A percentile compares a stretch with the other conserved stretches of the same genome.
Evolutionary conservation across 805 yeast species (phyloP).

Genomic region (Candida schatavii): DNA sequence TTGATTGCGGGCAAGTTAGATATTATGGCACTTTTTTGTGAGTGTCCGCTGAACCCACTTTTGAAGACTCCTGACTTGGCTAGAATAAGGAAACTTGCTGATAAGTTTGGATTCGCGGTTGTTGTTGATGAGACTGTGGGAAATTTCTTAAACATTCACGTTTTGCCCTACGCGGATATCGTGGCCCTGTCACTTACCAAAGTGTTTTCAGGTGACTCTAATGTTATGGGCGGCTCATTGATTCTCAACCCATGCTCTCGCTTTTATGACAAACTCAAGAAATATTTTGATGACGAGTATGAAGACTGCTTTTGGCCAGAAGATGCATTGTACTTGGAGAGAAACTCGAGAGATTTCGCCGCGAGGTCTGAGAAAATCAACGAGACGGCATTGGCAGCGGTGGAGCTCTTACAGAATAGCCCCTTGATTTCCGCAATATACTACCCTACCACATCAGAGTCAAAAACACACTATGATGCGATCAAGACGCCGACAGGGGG

Average conservation of each 20-base stretch:
- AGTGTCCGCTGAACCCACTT: conserved; percentile 94
- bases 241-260: conserved; percentile 68
- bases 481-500: conserved; percentile 73
- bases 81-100: conserved; percentile 63
- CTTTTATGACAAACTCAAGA: conserved; percentile 48
- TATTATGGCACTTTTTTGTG: conserved; percentile 80
- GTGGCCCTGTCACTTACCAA: conserved; percentile 86
- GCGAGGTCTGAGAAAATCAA: conserved; percentile 58
- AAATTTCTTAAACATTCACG: conserved; percentile 80
- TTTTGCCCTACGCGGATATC: conserved; percentile 79
- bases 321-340: conserved; percentile 87
- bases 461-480: conserved; percentile 66
- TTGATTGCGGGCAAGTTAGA: conserved; percentile 54
- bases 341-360: conserved; percentile 88
- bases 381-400: conserved; percentile 51
- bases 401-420: conserved; percentile 48
- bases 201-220: conserved; percentile 90
- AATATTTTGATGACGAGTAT: conserved; percentile 49
- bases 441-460: conserved; percentile 62
- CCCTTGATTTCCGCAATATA: conserved; percentile 60
- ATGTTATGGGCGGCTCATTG: conserved; percentile 92
- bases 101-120: conserved; percentile 68
- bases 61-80: conserved; percentile 77
- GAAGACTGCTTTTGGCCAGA: conserved; percentile 86
- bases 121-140: conserved; percentile 95